These are phyloP conservation scores for Nakazawaea siamensis DNA, from an alignment of 805 yeast genomes.

Conservation along the genomic window DNA sequence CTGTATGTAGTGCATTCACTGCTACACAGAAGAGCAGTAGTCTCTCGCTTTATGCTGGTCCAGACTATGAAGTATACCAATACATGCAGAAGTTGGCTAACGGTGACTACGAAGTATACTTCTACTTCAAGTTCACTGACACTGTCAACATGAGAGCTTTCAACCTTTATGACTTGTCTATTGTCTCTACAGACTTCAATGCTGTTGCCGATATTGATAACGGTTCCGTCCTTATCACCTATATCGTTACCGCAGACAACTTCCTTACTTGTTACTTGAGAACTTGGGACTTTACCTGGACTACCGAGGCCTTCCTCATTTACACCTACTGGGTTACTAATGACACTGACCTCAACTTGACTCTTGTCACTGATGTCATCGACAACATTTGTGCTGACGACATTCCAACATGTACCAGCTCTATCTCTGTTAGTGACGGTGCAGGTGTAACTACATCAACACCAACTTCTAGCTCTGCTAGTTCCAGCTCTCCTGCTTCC, in stretches of 20 bases:
- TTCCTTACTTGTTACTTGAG: slow-evolving; percentile 2
- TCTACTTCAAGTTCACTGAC: slow-evolving; percentile 2
- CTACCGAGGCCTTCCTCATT: not conserved
- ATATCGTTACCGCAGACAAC: not conserved
- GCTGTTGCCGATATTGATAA: slow-evolving; percentile 1
- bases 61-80: slow-evolving; percentile 1
- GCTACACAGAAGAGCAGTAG: not conserved
- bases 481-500: too few species aligned
- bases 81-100: not conserved
- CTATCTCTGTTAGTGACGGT: too few species aligned
- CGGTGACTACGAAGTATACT: slow-evolving; percentile 2
- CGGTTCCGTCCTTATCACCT: slow-evolving; percentile 1
- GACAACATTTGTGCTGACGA: too few species aligned
- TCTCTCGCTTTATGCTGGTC: slow-evolving; percentile 2
- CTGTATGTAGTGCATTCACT: slow-evolving; percentile 1
- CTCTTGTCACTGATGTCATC: too few species aligned
- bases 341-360: not conserved
- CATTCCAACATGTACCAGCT: too few species aligned
- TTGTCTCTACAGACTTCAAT: not conserved
- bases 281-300: slow-evolving; percentile 2
- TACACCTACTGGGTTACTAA: not conserved
- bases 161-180: slow-evolving; percentile 1
- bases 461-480: too few species aligned
- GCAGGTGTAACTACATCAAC: not conserved
- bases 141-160: not conserved